A percentile compares a stretch with the other conserved stretches of the same genome.
Evolutionary conservation across 345 rosid genomes (phyloP).

Genomic region (Arabis alpina): DNA sequence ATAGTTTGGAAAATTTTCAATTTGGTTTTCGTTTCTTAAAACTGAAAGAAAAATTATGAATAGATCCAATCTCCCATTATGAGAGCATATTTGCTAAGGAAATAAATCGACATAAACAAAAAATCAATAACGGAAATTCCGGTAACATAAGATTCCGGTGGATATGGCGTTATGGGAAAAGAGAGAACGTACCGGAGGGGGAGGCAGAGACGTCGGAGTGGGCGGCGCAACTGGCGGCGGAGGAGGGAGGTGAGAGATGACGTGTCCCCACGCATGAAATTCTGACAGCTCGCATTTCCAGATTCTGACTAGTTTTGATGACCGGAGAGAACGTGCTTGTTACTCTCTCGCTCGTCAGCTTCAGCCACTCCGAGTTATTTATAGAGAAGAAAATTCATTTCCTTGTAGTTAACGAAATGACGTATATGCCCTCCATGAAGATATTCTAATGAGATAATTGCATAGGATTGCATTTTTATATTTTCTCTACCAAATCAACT

Average conservation of each 20-base stretch:
- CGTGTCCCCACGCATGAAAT: constrained; percentile 62
- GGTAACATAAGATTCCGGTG: too few species aligned
- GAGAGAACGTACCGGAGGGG: constrained; percentile 63
- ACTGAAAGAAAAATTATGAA: too few species aligned
- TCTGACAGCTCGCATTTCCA: constrained; percentile 53
- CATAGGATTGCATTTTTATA: too few species aligned
- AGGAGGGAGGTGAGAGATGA: constrained; percentile 54
- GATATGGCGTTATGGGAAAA: too few species aligned
- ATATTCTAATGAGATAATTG: too few species aligned
- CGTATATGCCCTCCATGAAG: constrained; percentile 12
- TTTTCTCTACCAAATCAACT: too few species aligned
- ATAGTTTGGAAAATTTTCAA: background rate
- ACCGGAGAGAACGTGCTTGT: constrained; percentile 23
- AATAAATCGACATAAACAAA: background rate
- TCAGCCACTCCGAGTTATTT: constrained; percentile 20
- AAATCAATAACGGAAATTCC: background rate
- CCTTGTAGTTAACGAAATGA: constrained; percentile 1
- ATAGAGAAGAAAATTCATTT: background rate
- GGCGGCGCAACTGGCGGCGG: constrained; percentile 50
- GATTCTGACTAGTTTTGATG: constrained; percentile 5
- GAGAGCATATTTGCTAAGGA: background rate
- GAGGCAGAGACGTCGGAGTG: constrained; percentile 55
- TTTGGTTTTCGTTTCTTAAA: too few species aligned
- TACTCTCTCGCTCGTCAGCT: constrained; percentile 26
- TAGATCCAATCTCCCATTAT: too few species aligned